Percentiles rank a stretch among this genome's conserved stretches.
phyloP scores from a whole-genome alignment of 345 rosid genomes.

The Lumnitzera littorea region DNA sequence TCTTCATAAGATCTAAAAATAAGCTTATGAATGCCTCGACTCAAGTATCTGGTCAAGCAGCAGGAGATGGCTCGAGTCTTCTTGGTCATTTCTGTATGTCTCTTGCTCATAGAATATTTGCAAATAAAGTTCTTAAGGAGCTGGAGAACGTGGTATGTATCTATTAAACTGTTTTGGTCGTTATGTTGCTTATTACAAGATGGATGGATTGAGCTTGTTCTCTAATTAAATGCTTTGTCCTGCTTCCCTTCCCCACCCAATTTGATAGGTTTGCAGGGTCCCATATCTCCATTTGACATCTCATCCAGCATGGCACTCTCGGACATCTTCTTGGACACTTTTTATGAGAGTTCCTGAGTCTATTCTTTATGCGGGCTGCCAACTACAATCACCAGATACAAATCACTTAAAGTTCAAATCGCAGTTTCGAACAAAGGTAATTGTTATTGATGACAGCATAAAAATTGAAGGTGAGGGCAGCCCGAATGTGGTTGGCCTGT shows the following conservation, averaged over 20 bases:
- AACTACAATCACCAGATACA: slow-evolving; percentile 23
- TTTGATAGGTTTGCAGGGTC: slow-evolving; percentile 58
- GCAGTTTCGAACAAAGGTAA: slow-evolving; percentile 79
- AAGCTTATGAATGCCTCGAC: slow-evolving; percentile 28
- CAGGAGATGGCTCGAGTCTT: slow-evolving; percentile 52
- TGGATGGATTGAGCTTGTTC: slow-evolving; percentile 1
- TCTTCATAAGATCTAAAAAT: slow-evolving; percentile 43
- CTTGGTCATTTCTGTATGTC: slow-evolving; percentile 87
- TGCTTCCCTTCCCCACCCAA: slow-evolving; percentile 1
- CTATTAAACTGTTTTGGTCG: slow-evolving; percentile 1
- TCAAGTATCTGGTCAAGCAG: slow-evolving; percentile 35
- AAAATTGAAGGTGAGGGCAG: slow-evolving; percentile 87
- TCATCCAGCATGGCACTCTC: slow-evolving; percentile 92
- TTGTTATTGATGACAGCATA: slow-evolving; percentile 66
- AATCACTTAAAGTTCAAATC: slow-evolving; percentile 41
- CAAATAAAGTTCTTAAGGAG: slow-evolving; percentile 58
- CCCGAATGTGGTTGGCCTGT: slow-evolving; percentile 69
- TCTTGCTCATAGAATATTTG: slow-evolving; percentile 79
- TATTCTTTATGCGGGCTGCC: slow-evolving; percentile 43
- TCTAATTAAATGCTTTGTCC: neutral
- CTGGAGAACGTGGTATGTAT: slow-evolving; percentile 70
- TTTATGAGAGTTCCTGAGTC: slow-evolving; percentile 72
- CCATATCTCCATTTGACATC: slow-evolving; percentile 82
- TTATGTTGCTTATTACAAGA: slow-evolving; percentile 7
- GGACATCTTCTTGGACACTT: slow-evolving; percentile 90